A percentile compares a stretch with the other conserved stretches of the same genome.
Evolutionary conservation across 2,329 filamentous ascomycete species (phyloP).

Genomic region (Colletotrichum destructivum): DNA sequence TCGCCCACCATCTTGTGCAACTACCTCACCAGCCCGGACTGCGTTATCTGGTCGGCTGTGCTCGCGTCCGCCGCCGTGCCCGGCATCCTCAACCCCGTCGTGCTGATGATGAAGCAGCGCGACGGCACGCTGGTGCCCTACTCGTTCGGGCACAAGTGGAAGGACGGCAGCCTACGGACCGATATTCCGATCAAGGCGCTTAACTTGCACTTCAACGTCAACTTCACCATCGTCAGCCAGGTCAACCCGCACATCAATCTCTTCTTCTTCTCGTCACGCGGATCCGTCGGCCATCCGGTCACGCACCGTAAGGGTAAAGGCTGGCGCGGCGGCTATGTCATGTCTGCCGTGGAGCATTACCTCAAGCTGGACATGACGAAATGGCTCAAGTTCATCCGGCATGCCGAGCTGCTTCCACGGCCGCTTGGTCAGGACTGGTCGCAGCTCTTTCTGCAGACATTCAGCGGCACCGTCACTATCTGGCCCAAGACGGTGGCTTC

Average conservation of each 20-base stretch:
- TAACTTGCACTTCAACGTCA: constrained; percentile 98
- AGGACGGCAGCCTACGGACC: constrained; percentile 93
- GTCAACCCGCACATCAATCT: constrained; percentile 99
- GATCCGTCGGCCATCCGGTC: constrained; percentile 91
- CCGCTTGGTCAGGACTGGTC: constrained; percentile 97
- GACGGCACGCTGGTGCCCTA: constrained; percentile 88
- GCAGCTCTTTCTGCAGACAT: constrained; percentile 95
- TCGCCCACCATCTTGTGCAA: constrained; percentile 94
- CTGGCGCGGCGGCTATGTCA: constrained; percentile 96
- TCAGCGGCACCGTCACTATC: constrained; percentile 94
- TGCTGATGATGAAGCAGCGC: constrained; percentile 89
- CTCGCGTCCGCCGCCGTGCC: constrained; percentile 95
- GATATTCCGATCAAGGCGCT: constrained; percentile 96
- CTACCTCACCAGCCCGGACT: constrained; percentile 94
- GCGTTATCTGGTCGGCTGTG: constrained; percentile 98
- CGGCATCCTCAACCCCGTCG: constrained; percentile 94
- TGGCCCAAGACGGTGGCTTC: constrained; percentile 87
- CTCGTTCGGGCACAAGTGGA: constrained; percentile 99
- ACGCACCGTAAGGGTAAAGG: constrained; percentile 94
- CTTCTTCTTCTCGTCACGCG: constrained; percentile 97
- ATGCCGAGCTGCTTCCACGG: constrained; percentile 91
- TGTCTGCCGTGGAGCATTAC: constrained; percentile 92
- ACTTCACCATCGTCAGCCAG: constrained; percentile 90
- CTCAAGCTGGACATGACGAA: constrained; percentile 97
- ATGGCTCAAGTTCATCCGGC: constrained; percentile 95